A percentile compares a stretch with the other conserved stretches of the same genome.
Conservation (phyloP, 345 rosid genomes). For the Luvunga scandens region DNA sequence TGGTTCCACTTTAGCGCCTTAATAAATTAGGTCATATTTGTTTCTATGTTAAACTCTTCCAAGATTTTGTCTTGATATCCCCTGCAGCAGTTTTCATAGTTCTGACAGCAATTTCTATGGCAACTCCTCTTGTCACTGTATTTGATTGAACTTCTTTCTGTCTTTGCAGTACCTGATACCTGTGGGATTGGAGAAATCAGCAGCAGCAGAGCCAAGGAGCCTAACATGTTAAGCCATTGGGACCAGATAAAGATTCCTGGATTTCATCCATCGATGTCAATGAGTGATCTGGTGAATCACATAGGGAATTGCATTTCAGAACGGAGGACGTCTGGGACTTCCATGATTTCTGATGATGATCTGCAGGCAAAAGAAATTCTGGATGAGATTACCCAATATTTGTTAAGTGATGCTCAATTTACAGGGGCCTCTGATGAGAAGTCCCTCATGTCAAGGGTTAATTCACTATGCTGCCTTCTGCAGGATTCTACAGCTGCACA, state of each 20-base stretch:
- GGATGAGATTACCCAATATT: slow-evolving; percentile 47
- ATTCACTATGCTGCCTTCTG: slow-evolving; percentile 58
- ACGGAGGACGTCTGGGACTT: slow-evolving; percentile 27
- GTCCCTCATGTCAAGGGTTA: slow-evolving; percentile 53
- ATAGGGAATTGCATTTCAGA: slow-evolving; percentile 54
- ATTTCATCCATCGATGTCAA: slow-evolving; percentile 43
- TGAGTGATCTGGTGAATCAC: slow-evolving; percentile 57
- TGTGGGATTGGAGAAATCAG: slow-evolving; percentile 39
- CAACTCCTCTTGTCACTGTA: not conserved
- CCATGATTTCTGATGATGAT: slow-evolving; percentile 26
- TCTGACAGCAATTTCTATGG: not conserved
- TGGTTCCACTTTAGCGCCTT: not conserved
- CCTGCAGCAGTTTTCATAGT: no score
- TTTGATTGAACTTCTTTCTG: not conserved
- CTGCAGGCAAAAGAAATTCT: slow-evolving; percentile 30
- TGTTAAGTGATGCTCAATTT: slow-evolving; percentile 45
- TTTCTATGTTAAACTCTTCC: no score
- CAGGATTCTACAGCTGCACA: slow-evolving; percentile 36
- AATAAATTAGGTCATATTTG: not conserved
- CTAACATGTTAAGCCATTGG: slow-evolving; percentile 26
- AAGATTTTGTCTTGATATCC: no score
- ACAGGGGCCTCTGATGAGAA: slow-evolving; percentile 43
- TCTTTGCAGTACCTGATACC: slow-evolving; percentile 37
- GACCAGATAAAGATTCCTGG: slow-evolving; percentile 49
- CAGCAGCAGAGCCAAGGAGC: slow-evolving; percentile 13